These are phyloP conservation scores for Populus trichocarpa DNA, from an alignment of 441 rosid species.

Conservation along the genomic window DNA sequence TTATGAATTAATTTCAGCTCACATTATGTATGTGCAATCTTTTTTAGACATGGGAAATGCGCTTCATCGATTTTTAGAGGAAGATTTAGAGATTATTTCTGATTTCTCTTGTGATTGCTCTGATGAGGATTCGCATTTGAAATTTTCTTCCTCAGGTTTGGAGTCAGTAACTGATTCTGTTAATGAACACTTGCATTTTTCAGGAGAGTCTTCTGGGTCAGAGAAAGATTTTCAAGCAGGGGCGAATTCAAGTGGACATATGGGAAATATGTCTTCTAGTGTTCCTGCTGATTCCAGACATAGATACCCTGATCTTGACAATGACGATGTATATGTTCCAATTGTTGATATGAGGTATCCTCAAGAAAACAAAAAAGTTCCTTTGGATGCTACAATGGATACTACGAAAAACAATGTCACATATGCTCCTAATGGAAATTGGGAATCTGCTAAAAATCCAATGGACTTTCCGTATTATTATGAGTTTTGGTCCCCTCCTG, in stretches of 20 bases:
- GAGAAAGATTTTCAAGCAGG: background rate
- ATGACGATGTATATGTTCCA: background rate
- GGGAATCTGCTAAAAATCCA: background rate
- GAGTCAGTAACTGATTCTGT: slow-evolving; percentile 14
- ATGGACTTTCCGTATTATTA: background rate
- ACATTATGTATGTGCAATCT: slow-evolving; percentile 31
- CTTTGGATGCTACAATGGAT: background rate
- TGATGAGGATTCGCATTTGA: slow-evolving; percentile 18
- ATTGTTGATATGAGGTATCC: background rate
- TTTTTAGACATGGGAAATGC: slow-evolving; percentile 23
- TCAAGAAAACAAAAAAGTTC: background rate
- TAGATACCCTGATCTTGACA: background rate
- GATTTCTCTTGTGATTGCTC: slow-evolving; percentile 4
- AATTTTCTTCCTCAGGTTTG: slow-evolving; percentile 5
- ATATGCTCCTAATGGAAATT: background rate
- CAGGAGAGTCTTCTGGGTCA: background rate
- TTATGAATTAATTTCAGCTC: slow-evolving; percentile 28
- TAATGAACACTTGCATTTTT: slow-evolving; percentile 12
- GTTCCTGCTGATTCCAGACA: background rate
- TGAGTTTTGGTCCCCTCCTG: slow-evolving; percentile 1
- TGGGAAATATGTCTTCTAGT: background rate
- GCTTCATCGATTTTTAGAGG: slow-evolving; percentile 29
- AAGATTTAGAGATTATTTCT: slow-evolving; percentile 13
- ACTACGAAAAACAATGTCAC: background rate
- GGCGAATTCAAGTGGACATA: background rate